Conservation (phyloP, 768 basidiomycete species). For the Vararia minispora region DNA sequence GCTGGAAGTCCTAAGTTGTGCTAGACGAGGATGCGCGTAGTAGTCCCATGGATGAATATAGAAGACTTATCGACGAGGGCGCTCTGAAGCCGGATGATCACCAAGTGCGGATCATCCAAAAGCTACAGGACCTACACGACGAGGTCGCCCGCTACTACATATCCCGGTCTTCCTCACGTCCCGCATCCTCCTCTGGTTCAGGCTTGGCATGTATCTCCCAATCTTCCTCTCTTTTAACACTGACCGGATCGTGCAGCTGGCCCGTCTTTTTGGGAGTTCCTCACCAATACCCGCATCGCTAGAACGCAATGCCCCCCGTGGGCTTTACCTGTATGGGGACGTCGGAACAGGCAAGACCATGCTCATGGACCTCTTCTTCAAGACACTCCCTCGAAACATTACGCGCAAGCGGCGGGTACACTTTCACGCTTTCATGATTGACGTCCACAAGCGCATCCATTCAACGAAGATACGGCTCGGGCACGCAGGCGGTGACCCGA, state of each 20-base stretch:
- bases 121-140: slow-evolving; percentile 72
- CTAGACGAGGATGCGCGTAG: no score
- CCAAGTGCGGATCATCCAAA: slow-evolving; percentile 76
- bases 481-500: slow-evolving; percentile 63
- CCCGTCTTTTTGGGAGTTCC: slow-evolving; percentile 10
- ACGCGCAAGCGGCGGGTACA: slow-evolving; percentile 81
- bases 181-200: slow-evolving; percentile 21
- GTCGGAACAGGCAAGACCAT: slow-evolving; percentile 98
- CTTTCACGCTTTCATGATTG: slow-evolving; percentile 99
- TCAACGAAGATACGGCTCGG: slow-evolving; percentile 67
- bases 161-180: slow-evolving; percentile 40
- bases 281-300: no score
- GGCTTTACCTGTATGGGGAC: slow-evolving; percentile 91
- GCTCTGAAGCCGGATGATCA: slow-evolving; percentile 66
- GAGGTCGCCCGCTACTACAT: slow-evolving; percentile 61
- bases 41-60: slow-evolving; percentile 29
- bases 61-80: slow-evolving; percentile 36
- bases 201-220: slow-evolving; percentile 20
- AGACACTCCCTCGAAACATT: slow-evolving; percentile 58
- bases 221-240: background rate
- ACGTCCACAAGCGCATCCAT: slow-evolving; percentile 90
- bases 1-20: no score
- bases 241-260: slow-evolving; percentile 3
- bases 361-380: slow-evolving; percentile 98
- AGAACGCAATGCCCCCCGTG: slow-evolving; percentile 42